These are phyloP conservation scores for Cladosporium oxysporum DNA, from an alignment of 2,329 filamentous ascomycete species.

Conservation along the genomic window DNA sequence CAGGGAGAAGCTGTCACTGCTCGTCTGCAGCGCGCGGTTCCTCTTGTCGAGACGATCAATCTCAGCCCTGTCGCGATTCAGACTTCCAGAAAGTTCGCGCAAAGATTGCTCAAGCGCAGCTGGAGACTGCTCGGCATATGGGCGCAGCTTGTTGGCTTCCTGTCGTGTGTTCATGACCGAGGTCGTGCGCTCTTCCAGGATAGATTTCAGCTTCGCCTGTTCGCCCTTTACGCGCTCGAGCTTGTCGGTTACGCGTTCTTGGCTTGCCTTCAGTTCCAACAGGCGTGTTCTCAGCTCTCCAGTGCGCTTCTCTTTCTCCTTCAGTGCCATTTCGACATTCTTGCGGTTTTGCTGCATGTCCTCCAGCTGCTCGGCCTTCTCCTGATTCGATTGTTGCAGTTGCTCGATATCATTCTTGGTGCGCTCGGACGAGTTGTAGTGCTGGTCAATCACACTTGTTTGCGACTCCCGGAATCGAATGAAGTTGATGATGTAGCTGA, in stretches of 20 bases:
- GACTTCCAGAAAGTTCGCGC: constrained; percentile 75
- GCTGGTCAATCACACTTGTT: constrained; percentile 83
- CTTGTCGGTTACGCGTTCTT: constrained; percentile 79
- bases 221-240: constrained; percentile 81
- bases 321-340: constrained; percentile 77
- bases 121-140: constrained; percentile 89
- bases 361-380: constrained; percentile 75
- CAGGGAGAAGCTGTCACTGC: constrained; percentile 82
- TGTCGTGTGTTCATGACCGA: constrained; percentile 71
- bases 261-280: constrained; percentile 75
- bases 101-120: constrained; percentile 78
- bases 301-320: constrained; percentile 82
- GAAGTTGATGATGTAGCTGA: constrained; percentile 98
- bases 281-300: constrained; percentile 82
- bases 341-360: constrained; percentile 79
- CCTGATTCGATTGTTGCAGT: constrained; percentile 81
- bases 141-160: constrained; percentile 84
- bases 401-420: constrained; percentile 87
- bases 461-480: constrained; percentile 95
- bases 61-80: constrained; percentile 76
- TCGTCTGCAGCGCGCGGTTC: constrained; percentile 87
- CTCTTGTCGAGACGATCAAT: constrained; percentile 87
- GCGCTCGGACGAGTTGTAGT: constrained; percentile 86
- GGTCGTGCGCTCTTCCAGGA: constrained; percentile 71
- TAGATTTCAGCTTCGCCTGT: constrained; percentile 72